Conservation (phyloP, 2,329 filamentous ascomycete species). For the Fusarium protoensiforme region DNA sequence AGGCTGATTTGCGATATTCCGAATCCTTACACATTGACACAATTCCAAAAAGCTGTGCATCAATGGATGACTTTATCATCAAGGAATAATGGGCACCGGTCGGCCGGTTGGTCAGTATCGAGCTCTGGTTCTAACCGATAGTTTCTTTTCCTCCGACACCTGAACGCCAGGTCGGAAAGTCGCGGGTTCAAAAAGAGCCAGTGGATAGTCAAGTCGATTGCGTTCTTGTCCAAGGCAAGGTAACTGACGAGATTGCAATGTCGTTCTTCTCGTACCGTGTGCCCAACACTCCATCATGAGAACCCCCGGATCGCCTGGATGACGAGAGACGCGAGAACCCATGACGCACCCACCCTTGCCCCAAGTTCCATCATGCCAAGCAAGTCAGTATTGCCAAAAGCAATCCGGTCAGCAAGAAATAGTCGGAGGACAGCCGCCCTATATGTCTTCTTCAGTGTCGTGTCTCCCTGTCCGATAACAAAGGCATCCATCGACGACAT, state of each 20-base stretch:
- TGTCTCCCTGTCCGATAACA: slow-evolving; percentile 50
- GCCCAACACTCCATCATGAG: slow-evolving; percentile 9
- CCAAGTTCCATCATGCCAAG: slow-evolving; percentile 47
- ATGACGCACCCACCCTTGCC: slow-evolving; percentile 48
- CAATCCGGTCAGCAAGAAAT: slow-evolving; percentile 57
- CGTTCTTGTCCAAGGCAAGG: neutral
- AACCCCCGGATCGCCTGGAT: slow-evolving; percentile 2
- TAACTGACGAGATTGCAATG: neutral
- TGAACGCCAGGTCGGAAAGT: neutral
- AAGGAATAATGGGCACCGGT: neutral
- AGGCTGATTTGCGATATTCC: slow-evolving; percentile 21
- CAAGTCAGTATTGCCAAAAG: slow-evolving; percentile 49
- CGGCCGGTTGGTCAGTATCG: neutral
- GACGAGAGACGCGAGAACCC: slow-evolving; percentile 41
- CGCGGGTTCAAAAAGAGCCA: neutral
- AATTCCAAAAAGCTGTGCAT: neutral
- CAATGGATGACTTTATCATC: neutral
- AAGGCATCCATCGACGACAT: slow-evolving; percentile 64
- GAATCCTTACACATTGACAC: neutral
- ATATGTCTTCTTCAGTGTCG: slow-evolving; percentile 48
- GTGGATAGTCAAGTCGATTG: neutral
- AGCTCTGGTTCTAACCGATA: neutral
- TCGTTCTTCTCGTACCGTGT: neutral
- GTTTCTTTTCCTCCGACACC: neutral
- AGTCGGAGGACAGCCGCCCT: slow-evolving; percentile 51